phyloP scores from a whole-genome alignment of 2,329 filamentous ascomycete species.

The Ophiobolus disseminans region DNA sequence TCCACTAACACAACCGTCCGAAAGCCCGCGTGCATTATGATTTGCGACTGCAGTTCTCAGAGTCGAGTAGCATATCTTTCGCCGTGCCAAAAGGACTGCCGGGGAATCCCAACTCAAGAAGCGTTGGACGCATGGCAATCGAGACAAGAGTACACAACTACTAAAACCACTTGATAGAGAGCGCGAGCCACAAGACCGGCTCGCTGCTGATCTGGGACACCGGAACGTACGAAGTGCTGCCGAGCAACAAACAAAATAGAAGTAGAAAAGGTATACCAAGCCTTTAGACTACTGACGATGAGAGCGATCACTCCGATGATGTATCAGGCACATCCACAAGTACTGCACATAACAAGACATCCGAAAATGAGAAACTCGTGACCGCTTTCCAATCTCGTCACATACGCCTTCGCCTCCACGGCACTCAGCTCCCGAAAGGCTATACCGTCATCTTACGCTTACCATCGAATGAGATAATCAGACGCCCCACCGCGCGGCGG shows the following conservation, averaged over 20 bases:
- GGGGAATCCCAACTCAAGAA: constrained; percentile 50
- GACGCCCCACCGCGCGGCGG: constrained; percentile 27
- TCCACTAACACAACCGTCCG: constrained; percentile 77
- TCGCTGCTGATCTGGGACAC: constrained; percentile 56
- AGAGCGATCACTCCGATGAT: constrained; percentile 3
- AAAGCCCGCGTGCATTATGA: constrained; percentile 74
- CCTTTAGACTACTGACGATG: constrained; percentile 43
- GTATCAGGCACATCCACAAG: neutral
- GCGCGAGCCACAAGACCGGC: constrained; percentile 52
- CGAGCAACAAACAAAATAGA: constrained; percentile 16
- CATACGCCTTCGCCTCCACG: constrained; percentile 53
- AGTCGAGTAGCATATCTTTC: constrained; percentile 69
- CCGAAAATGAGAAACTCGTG: constrained; percentile 48
- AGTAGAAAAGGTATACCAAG: constrained; percentile 18
- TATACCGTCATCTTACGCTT: constrained; percentile 53
- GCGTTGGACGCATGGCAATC: constrained; percentile 52
- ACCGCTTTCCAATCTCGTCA: constrained; percentile 48
- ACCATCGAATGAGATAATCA: constrained; percentile 41
- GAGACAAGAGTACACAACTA: constrained; percentile 55
- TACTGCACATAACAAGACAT: neutral
- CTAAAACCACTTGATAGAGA: constrained; percentile 56
- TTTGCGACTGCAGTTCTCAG: constrained; percentile 72
- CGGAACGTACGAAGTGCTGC: constrained; percentile 52
- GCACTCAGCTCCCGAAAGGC: constrained; percentile 45
- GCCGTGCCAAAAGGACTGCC: constrained; percentile 54